Base-by-base conservation (phyloP, 805 yeast genomes). In the Candida broadrunensis region DNA sequence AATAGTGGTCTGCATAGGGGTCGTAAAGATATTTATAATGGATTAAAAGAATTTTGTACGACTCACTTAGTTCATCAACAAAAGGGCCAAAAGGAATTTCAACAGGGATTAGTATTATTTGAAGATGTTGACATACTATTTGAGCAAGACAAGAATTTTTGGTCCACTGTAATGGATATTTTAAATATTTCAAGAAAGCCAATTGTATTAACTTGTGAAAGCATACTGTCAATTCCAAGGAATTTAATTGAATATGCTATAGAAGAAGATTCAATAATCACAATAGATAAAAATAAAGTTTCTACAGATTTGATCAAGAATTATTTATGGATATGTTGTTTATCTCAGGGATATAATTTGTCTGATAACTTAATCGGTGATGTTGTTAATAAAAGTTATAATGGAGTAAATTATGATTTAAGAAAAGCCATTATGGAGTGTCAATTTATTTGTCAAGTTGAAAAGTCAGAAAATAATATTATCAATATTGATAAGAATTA, bases 61-160 rank as follows among this genome's bases (percentile, higher is more conserved):
- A 85, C 95, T 0, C 88, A 88, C 44, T 66, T 85, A 35, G 90
- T 91, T 2, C 87, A 83, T 47, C 44, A 47, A 29, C 46, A 46
- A 33, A 42, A 43, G 23, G 50, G 47, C 29, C 46, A 41, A 3
- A 45, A 51, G 13, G 52, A 52, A 16, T 75, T 74, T 37, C 80
- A 74, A 44, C 73, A 78, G 43, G 89, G 91, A 6, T 65, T 88
- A 5, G 81, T 93, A 3, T 60, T 93, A 25, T 70, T 91, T 42
- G 96, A 90, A 50, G 97, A 91, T 52, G 90, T 86, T 31, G 96
- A 91, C 56, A 68, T 87, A 9, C 58, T 90, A 15, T 88, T 84
- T 52, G 88, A 80, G 39, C 80, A 77, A 24, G 98, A 93, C 52
- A 78, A 76, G 42, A 80, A 80, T 2, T 90, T 91, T 55, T 93